Evolutionary conservation across 768 basidiomycete genomes (phyloP).

Genomic region (Suillus paluster): DNA sequence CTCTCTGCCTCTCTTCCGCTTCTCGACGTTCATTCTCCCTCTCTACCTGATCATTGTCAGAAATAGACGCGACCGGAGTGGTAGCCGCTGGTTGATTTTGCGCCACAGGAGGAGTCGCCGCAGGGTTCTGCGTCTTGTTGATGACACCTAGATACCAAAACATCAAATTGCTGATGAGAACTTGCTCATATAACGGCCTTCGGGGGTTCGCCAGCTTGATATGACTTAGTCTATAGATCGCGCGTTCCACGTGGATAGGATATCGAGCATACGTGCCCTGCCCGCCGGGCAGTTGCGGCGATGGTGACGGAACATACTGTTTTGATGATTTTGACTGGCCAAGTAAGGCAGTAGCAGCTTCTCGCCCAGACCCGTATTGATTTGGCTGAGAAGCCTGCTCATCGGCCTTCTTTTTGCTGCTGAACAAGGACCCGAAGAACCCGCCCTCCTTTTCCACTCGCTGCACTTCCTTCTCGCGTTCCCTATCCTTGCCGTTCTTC

Average conservation of each 20-base stretch:
- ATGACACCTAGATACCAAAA: slow-evolving; percentile 99
- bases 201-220: slow-evolving; percentile 99
- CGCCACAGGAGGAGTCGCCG: slow-evolving; percentile 38
- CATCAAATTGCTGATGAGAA: slow-evolving; percentile 91
- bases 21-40: slow-evolving; percentile 41
- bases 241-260: slow-evolving; percentile 98
- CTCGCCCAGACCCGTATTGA: slow-evolving; percentile 64
- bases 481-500: slow-evolving; percentile 53
- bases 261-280: slow-evolving; percentile 71
- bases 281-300: slow-evolving; percentile 47
- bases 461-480: slow-evolving; percentile 51
- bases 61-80: slow-evolving; percentile 32
- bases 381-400: slow-evolving; percentile 51
- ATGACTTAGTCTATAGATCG: slow-evolving; percentile 95
- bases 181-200: slow-evolving; percentile 96
- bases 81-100: slow-evolving; percentile 27
- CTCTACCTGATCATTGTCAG: slow-evolving; percentile 40
- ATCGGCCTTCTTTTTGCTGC: slow-evolving; percentile 85
- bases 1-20: slow-evolving; percentile 41
- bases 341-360: slow-evolving; percentile 85
- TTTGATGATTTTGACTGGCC: slow-evolving; percentile 85
- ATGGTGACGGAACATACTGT: slow-evolving; percentile 59
- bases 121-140: slow-evolving; percentile 78
- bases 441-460: slow-evolving; percentile 64
- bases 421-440: slow-evolving; percentile 93